phyloP scores from a whole-genome alignment of 257 asterid species.

The Solanum megistacrolobum region DNA sequence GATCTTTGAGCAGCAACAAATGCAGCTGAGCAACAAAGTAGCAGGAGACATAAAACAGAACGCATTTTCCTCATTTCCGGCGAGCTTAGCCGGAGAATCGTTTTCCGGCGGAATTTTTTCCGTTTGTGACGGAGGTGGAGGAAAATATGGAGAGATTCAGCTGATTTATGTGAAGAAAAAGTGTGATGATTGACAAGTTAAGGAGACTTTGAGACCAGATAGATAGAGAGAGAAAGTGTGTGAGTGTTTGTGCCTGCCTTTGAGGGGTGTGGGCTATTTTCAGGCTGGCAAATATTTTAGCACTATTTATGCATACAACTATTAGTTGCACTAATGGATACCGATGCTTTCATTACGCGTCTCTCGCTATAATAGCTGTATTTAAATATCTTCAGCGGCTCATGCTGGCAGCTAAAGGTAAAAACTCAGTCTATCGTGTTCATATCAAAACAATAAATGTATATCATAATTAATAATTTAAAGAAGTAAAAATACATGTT shows the following conservation, averaged over 20 bases:
- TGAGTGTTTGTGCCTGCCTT: not conserved
- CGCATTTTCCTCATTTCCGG: conserved; percentile 58
- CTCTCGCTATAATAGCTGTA: not conserved
- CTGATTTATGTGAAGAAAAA: not conserved
- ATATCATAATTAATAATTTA: no score
- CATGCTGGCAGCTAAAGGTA: not conserved
- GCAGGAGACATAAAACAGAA: conserved; percentile 17
- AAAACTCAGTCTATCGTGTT: not conserved
- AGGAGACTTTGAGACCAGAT: not conserved
- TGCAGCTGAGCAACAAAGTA: conserved; percentile 32
- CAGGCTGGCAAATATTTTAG: not conserved
- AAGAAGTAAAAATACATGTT: no score
- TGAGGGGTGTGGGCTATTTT: not conserved
- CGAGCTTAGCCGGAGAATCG: conserved; percentile 1
- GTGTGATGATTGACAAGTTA: not conserved
- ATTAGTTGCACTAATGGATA: not conserved
- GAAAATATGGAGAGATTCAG: not conserved
- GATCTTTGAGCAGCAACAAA: conserved; percentile 62
- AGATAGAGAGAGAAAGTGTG: not conserved
- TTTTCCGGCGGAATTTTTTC: not conserved
- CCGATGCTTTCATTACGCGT: conserved; percentile 1
- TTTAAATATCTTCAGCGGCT: not conserved
- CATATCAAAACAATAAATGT: no score
- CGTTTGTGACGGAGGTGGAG: not conserved
- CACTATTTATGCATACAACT: not conserved